Base-by-base conservation (phyloP, 1,284 basidiomycete genomes). In the Abortiporus biennis region DNA sequence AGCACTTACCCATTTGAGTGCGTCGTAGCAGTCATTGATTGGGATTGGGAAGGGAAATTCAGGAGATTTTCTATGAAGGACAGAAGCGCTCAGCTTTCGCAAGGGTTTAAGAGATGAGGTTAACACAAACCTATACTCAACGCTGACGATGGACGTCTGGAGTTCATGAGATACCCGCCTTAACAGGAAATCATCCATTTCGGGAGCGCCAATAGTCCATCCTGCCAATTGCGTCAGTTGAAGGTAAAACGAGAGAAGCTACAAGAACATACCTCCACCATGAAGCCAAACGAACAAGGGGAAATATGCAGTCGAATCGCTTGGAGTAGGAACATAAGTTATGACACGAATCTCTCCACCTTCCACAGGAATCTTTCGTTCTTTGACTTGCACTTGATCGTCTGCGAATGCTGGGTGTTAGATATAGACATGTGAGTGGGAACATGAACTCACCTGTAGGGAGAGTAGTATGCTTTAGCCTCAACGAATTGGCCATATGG, bases 1-100 rank as follows among this genome's bases (percentile, higher is more conserved):
- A 53, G 36, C n/a, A 39, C 30, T 11, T 40, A 52, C 54, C 54
- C 54, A 54, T 53, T 54, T 54, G 12, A 55, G 21, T 4, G 51
- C 51, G 2, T 45, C 43, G 33, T 40, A 51, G 35, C 47, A 45
- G 36, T 58, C 58, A 15, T 55, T 50, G 6, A 43, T 6, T 3
- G 17, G 16, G 11, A 36, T 38, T 4, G 51, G 50, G 35, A 50
- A 55, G 3, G 47, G 46, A 30, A 54, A 24, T 8, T 54, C 51
- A 3, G 54, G 57, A 3, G 47, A 45, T 2, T 52, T 36, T 20
- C 49, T 50, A 29, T 9, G n/a, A 29, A 8, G 36, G 15, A 4
- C 4, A 8, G 17, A 35, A n/a, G 15, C 17, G 6, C 3, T 6
- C n/a, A 13, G 30, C 8, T 3, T 17, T 8, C 23, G 12, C 5